Evolutionary conservation across 108 stramenopile species (phyloP), one percentile per base, ranked within the genome.

Genomic region (Pseudonitzschia pungens): DNA sequence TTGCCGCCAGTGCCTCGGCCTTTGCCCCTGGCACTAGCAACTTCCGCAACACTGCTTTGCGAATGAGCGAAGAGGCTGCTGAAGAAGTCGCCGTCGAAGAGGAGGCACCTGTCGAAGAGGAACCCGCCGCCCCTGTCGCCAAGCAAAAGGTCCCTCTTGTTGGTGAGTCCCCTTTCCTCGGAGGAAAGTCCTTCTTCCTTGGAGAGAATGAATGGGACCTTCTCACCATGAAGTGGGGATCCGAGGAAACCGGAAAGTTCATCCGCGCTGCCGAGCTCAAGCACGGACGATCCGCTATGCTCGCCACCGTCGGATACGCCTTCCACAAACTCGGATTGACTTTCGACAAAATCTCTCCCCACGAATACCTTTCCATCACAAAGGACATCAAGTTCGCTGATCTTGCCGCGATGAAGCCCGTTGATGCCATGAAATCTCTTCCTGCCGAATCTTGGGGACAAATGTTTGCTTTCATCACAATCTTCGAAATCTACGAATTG

Each of bases 221-320:
- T 70, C 54, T 87, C 31, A 87, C 86, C 70, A 65, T 58, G 36
- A 80, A 87, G 44, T 82, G 65, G 58, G 86, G 86, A 68, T 82
- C 78, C 21, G 84, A 71, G 15, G 84, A 72, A 11, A 88, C 87
- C 27, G 87, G 84, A 51, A 77, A 71, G 24, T 88, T 70, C 64
- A 50, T 89, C 60, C 81, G 79, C 20, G 85, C 88, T n/a, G 75
- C 88, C 41, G 88, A 89, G 64, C 80, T 89, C 32, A 89, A 89
- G 77, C 80, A 89, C 77, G 88, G 88, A 24, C 85, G 88, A 52
- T 77, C 79, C 42, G 88, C 88, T 73, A 89, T 89, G 88, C 15
- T 89, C 44, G 88, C 85, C 45, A 77, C 76, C 48, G 69, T 82
- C 51, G 88, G 88, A 41, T 89, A 82, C 58, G 71, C 81, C 48